Base-by-base conservation (phyloP, 164 flowering plant species). In the Liriodendron chinense region DNA sequence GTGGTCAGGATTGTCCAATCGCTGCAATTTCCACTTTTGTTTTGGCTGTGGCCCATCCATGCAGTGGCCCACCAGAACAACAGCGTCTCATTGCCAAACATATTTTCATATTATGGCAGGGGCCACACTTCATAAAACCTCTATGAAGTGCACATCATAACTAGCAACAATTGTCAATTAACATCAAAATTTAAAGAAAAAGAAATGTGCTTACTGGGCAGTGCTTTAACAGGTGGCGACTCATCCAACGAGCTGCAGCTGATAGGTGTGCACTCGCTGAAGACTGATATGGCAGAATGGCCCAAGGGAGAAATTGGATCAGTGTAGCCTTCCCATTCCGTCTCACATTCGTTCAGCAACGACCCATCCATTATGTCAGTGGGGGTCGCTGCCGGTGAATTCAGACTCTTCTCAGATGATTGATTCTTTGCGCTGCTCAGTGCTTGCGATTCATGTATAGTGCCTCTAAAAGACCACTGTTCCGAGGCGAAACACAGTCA, bases 391-490 rank as follows among this genome's bases (percentile, higher is more conserved):
- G 75, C 76, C 23, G 85, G 85, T 20, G 90, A 81, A 77, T 80
- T 82, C 28, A 85, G 82, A 81, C 83, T 83, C 82, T 86, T 88
- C 70, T 85, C 89, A 50, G 84, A 73, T 57, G 88, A 81, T 56
- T 76, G 82, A 70, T 84, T 81, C 81, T 89, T 91, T 78, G 80
- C 80, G 78, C 65, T 82, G 26, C 64, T 80, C 71, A 65, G 84
- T 24, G 76, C 24, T 66, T 74, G 86, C 72, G 92, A 68, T 79
- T 91, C 89, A 63, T 86, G 83, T 65, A 93, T 62, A 93, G 71
- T 23, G 89, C 92, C 66, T 91, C 94, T 67, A 91, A 79, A 65
- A 91, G 83, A 66, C 96, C 98, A 84, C 89, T 90, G 56, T 87
- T 86, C 24, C 81, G 82, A 26, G 87, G 85, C 48, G 94, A 87